These are phyloP conservation scores for Globisporangium polare DNA, from an alignment of 352 stramenopile genomes.

Conservation along the genomic window DNA sequence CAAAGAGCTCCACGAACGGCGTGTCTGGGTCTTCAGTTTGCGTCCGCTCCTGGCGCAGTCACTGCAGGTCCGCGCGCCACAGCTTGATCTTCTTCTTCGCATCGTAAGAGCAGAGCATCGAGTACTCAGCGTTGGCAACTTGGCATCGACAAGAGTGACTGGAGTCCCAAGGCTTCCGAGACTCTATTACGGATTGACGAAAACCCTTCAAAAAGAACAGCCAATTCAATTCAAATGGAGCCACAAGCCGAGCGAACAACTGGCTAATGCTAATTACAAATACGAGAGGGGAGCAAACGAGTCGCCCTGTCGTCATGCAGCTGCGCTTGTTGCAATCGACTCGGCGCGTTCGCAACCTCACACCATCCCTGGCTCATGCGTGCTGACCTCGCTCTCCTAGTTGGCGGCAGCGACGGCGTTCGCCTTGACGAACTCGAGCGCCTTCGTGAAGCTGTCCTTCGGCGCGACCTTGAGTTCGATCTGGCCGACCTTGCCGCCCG, in stretches of 20 bases:
- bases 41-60: no score
- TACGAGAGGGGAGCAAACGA: background rate
- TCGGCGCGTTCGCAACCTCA: background rate
- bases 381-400: constrained; percentile 5
- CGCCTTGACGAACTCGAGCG: constrained; percentile 51
- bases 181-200: no score
- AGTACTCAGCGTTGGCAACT: no score
- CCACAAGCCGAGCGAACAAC: background rate
- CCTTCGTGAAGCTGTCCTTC: constrained; percentile 79
- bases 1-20: no score
- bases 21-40: no score
- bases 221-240: no score
- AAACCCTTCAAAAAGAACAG: no score
- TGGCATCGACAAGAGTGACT: no score
- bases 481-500: constrained; percentile 69
- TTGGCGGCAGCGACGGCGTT: constrained; percentile 9
- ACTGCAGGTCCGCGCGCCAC: no score
- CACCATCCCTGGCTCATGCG: background rate
- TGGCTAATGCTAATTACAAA: background rate
- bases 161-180: no score
- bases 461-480: constrained; percentile 70
- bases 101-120: no score
- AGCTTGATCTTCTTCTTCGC: no score
- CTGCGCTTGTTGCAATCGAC: constrained; percentile 3
- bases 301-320: background rate